Conservation (phyloP, 1,139 yeast genomes). For the Insectozyma bohioensis region DNA sequence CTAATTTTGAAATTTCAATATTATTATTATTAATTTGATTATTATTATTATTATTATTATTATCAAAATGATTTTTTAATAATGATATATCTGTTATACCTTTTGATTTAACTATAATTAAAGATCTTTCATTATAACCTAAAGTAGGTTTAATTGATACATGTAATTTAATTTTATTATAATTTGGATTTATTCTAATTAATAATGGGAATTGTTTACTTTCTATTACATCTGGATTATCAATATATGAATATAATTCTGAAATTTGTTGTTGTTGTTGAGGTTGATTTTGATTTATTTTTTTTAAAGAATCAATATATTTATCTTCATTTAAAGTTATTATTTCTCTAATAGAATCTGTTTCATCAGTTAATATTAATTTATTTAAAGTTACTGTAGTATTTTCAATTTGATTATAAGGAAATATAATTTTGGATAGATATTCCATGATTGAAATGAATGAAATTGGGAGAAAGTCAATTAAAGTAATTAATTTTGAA, state of each 20-base stretch:
- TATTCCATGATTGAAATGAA: conserved; percentile 9
- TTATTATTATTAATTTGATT: conserved; percentile 4
- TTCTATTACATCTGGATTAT: conserved; percentile 19
- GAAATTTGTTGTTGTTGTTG: conserved; percentile 14
- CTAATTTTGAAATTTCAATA: conserved; percentile 26
- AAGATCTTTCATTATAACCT: conserved; percentile 15
- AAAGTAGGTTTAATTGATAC: conserved; percentile 21
- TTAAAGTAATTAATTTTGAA: too few relatives aligned
- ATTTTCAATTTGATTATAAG: conserved; percentile 21
- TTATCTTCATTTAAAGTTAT: conserved; percentile 20
- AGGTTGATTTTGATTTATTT: conserved; percentile 16
- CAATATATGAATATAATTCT: conserved; percentile 25
- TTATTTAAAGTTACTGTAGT: conserved; percentile 22
- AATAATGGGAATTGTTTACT: conserved; percentile 25
- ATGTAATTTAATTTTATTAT: conserved; percentile 26
- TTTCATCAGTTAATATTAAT: conserved; percentile 23
- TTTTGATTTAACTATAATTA: conserved; percentile 28
- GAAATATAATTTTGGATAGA: conserved; percentile 23
- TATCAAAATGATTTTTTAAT: conserved; percentile 11
- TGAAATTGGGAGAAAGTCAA: too few relatives aligned
- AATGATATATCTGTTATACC: conserved; percentile 8
- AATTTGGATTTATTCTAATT: conserved; percentile 23
- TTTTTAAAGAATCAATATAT: conserved; percentile 16
- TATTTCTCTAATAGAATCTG: conserved; percentile 21
- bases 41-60: conserved; percentile 6